These are phyloP conservation scores for Porogramme epimiltina DNA, from an alignment of 1,284 basidiomycete species.

Conservation along the genomic window DNA sequence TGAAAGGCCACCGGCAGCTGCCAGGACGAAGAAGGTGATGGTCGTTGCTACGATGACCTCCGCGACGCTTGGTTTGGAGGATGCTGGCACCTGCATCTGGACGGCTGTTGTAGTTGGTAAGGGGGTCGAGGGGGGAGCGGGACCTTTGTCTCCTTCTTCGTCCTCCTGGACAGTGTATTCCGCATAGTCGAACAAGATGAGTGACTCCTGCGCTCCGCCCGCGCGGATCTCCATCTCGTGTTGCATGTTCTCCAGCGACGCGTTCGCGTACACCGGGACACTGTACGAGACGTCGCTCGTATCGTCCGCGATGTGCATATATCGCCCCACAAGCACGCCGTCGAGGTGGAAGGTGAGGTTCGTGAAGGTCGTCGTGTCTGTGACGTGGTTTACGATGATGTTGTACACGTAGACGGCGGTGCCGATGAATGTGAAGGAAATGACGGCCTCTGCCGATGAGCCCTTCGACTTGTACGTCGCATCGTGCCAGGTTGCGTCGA, in stretches of 20 bases:
- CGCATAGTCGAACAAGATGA: constrained; percentile 24
- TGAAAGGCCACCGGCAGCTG: no score
- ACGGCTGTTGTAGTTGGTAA: no score
- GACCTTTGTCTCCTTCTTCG: no score
- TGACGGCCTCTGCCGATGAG: background rate
- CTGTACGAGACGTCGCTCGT: constrained; percentile 28
- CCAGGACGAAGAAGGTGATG: no score
- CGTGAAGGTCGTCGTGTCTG: constrained; percentile 19
- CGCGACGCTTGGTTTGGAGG: no score
- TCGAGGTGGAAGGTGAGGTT: constrained; percentile 40
- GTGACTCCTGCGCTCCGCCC: constrained; percentile 5
- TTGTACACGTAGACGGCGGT: constrained; percentile 33
- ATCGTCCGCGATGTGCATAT: constrained; percentile 21
- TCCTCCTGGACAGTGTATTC: constrained; percentile 14
- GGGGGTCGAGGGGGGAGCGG: no score
- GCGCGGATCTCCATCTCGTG: constrained; percentile 17
- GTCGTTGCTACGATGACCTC: no score
- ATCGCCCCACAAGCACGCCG: constrained; percentile 27
- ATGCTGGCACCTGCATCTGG: no score
- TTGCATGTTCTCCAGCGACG: constrained; percentile 10
- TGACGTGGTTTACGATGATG: constrained; percentile 20
- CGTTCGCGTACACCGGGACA: constrained; percentile 31
- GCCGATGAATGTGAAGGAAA: constrained; percentile 19
- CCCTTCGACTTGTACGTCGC: background rate
- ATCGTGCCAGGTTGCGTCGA: constrained; percentile 19